Evolutionary conservation across 306 rosid species (phyloP).

Genomic region (Lathyrus sativus): DNA sequence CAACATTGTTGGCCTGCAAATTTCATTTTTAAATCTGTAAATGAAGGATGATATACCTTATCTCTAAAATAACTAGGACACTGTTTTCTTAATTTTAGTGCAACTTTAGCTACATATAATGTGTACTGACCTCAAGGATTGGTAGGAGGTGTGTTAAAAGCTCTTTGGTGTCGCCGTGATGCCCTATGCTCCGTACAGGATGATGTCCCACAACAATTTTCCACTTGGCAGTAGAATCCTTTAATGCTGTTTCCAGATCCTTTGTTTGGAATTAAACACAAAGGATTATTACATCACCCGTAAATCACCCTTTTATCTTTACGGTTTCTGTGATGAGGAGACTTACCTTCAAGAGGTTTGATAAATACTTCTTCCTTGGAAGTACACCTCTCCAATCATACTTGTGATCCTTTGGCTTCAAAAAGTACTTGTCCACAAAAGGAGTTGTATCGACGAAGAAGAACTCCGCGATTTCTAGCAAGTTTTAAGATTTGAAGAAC

Average conservation of each 20-base stretch:
- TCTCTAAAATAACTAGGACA: background rate
- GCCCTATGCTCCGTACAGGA: conserved; percentile 48
- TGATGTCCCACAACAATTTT: conserved; percentile 60
- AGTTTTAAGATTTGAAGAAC: background rate
- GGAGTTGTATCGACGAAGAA: conserved; percentile 56
- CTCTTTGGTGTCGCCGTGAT: conserved; percentile 51
- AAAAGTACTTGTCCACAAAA: conserved; percentile 51
- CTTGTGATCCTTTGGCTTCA: conserved; percentile 45
- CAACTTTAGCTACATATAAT: background rate
- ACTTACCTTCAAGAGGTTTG: conserved; percentile 44
- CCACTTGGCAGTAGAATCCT: conserved; percentile 46
- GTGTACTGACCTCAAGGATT: conserved; percentile 45
- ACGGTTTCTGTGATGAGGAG: background rate
- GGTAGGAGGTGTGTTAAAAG: conserved; percentile 44
- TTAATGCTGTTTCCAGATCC: conserved; percentile 48
- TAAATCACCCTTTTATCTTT: conserved; percentile 23
- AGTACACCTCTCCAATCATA: conserved; percentile 62
- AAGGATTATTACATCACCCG: background rate
- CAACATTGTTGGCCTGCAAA: conserved; percentile 63
- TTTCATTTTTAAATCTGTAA: conserved; percentile 18
- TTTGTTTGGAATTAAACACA: conserved; percentile 11
- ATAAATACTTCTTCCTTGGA: conserved; percentile 46
- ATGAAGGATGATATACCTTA: conserved; percentile 22
- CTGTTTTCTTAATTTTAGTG: background rate
- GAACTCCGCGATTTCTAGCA: conserved; percentile 47